These are phyloP conservation scores for Coemansia biformis DNA, from an alignment of 192 early-diverging fungal genomes.

Conservation along the genomic window DNA sequence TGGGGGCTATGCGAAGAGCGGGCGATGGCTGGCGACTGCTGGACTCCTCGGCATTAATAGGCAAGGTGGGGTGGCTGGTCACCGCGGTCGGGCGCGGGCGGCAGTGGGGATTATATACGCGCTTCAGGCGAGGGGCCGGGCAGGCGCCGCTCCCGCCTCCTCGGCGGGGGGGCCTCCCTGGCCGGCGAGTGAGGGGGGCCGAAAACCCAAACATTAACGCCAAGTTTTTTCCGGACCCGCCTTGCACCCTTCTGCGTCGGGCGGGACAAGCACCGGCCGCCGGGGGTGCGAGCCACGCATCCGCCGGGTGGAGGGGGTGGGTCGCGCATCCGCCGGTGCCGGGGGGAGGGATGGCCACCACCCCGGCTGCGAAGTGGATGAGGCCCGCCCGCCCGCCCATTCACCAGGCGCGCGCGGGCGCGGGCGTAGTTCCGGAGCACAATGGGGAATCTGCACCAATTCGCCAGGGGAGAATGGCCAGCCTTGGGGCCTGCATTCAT, in stretches of 20 bases:
- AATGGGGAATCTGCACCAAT: constrained; percentile 12
- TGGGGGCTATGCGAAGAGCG: background rate
- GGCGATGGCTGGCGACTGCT: background rate
- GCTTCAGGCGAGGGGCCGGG: background rate
- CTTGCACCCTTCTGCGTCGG: constrained; percentile 5
- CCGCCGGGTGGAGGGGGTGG: too few species aligned
- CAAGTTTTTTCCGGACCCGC: too few species aligned
- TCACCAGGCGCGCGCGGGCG: background rate
- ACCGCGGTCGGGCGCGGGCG: background rate
- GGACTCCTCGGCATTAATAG: constrained; percentile 3
- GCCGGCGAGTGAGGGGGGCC: too few species aligned
- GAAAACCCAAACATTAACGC: constrained; percentile 6
- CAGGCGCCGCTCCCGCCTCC: too few species aligned
- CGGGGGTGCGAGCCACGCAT: too few species aligned
- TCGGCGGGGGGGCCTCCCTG: background rate
- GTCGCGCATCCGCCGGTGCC: background rate
- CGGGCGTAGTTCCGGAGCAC: background rate
- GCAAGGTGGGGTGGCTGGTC: constrained; percentile 2
- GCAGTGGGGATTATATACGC: constrained; percentile 1
- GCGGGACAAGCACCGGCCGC: background rate
- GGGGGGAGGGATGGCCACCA: background rate
- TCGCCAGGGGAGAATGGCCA: constrained; percentile 6
- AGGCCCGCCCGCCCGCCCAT: background rate
- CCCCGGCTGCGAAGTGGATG: background rate
- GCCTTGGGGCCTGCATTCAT: constrained; percentile 17